phyloP scores from a whole-genome alignment of 2,329 filamentous ascomycete species.

The Cadophora sp. region DNA sequence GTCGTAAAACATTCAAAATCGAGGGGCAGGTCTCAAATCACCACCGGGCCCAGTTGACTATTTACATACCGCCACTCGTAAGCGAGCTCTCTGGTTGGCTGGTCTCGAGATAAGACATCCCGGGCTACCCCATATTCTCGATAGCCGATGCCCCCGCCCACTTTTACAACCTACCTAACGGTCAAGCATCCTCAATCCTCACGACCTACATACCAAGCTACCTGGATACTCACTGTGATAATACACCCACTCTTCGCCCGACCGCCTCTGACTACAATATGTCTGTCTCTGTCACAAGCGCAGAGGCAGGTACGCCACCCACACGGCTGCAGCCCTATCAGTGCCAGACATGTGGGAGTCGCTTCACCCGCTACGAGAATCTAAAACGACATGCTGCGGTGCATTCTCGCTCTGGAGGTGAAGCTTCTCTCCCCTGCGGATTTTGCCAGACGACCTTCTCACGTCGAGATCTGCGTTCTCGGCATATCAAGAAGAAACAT shows the following conservation, averaged over 20 bases:
- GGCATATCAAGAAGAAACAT: conserved; percentile 52
- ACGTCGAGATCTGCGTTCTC: conserved; percentile 48
- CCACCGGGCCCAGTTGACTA: not conserved
- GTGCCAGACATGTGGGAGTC: conserved; percentile 48
- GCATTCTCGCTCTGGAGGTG: conserved; percentile 45
- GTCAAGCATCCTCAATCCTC: not conserved
- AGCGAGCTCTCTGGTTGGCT: not conserved
- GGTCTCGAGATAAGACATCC: not conserved
- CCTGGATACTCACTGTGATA: not conserved
- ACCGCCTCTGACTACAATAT: conserved; percentile 1
- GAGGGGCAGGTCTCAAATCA: not conserved
- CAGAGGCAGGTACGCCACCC: conserved; percentile 6
- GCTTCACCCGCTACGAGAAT: conserved; percentile 50
- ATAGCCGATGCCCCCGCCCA: not conserved
- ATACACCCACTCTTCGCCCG: conserved; percentile 4
- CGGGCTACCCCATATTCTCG: not conserved
- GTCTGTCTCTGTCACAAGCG: conserved; percentile 18
- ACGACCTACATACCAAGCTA: not conserved
- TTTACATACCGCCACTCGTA: not conserved
- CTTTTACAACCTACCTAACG: not conserved
- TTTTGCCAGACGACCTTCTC: conserved; percentile 50
- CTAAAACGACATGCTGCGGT: conserved; percentile 51
- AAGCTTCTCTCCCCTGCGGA: conserved; percentile 45
- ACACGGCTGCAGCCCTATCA: conserved; percentile 47
- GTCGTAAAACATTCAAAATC: not conserved